Conservation (phyloP, 2,329 filamentous ascomycete genomes). For the Metarhizium brunneum region DNA sequence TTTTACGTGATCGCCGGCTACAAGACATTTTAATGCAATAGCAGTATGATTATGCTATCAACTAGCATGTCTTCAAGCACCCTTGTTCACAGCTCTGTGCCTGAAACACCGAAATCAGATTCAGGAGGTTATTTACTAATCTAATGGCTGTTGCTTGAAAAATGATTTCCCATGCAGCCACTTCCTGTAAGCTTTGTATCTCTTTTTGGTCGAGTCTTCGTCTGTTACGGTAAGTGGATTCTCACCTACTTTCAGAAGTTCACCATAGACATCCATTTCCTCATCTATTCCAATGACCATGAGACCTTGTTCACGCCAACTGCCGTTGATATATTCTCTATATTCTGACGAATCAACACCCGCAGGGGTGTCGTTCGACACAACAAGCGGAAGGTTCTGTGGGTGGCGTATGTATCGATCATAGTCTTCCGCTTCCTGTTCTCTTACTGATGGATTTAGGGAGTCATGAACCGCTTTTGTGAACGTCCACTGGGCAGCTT, state of each 20-base stretch:
- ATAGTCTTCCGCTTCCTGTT: constrained; percentile 76
- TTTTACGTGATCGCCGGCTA: neutral
- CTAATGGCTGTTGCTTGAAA: constrained; percentile 78
- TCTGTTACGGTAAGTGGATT: constrained; percentile 82
- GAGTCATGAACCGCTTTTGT: constrained; percentile 78
- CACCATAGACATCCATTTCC: constrained; percentile 52
- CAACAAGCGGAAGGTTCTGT: constrained; percentile 75
- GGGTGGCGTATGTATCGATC: constrained; percentile 82
- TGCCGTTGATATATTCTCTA: constrained; percentile 68
- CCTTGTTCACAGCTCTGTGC: neutral
- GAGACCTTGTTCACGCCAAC: constrained; percentile 50
- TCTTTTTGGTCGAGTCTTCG: constrained; percentile 82
- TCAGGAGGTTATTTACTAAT: constrained; percentile 24
- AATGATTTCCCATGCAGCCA: constrained; percentile 93
- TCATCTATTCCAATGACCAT: constrained; percentile 40
- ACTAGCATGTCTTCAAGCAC: neutral
- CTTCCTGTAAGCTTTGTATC: constrained; percentile 93
- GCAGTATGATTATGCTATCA: neutral
- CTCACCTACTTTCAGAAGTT: constrained; percentile 67
- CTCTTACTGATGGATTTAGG: constrained; percentile 72
- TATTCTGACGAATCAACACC: constrained; percentile 58
- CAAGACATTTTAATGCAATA: neutral
- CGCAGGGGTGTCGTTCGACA: constrained; percentile 56
- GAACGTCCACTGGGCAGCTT: constrained; percentile 80
- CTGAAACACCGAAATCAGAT: neutral